A percentile compares a stretch with the other conserved stretches of the same genome.
These are phyloP conservation scores for Penicillium angulare DNA, from an alignment of 495 filamentous ascomycete genomes.

Conservation along the genomic window DNA sequence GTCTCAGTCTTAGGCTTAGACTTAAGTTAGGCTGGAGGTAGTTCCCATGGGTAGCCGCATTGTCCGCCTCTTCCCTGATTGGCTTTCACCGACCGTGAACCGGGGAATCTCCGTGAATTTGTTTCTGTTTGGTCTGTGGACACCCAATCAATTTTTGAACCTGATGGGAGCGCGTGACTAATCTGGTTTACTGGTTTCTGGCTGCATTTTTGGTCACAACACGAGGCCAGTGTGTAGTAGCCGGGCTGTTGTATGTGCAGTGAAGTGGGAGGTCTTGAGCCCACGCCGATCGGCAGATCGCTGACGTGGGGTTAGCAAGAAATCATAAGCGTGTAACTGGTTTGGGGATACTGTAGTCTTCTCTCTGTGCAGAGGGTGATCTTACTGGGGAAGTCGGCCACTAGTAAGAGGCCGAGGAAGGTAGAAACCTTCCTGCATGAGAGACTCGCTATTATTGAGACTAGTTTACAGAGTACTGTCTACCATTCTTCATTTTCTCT, in stretches of 20 bases:
- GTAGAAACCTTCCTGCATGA: too few relatives aligned
- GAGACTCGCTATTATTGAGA: too few relatives aligned
- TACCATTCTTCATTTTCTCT: too few relatives aligned
- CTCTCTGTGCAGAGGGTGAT: too few relatives aligned
- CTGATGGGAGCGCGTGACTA: background rate
- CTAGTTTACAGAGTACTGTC: too few relatives aligned
- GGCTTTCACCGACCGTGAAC: background rate
- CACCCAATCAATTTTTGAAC: background rate
- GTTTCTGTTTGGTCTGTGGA: background rate
- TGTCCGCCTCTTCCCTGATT: constrained; percentile 1
- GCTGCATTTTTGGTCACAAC: constrained; percentile 27
- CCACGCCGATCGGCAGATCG: constrained; percentile 32
- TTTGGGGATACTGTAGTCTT: background rate
- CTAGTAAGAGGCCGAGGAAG: too few relatives aligned
- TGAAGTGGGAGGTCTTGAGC: too few relatives aligned
- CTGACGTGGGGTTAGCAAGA: constrained; percentile 24
- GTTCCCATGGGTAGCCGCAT: background rate
- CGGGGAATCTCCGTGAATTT: background rate
- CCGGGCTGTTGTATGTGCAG: too few relatives aligned
- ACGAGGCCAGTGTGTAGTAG: background rate
- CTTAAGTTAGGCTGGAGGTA: background rate
- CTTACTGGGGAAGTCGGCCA: too few relatives aligned
- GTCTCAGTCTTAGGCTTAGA: background rate
- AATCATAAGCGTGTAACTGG: background rate
- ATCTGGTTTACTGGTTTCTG: too few relatives aligned